Percentiles rank a stretch among this genome's conserved stretches.
Evolutionary conservation across 495 filamentous ascomycete genomes (phyloP).

Genomic region (Rusavskia elegans): DNA sequence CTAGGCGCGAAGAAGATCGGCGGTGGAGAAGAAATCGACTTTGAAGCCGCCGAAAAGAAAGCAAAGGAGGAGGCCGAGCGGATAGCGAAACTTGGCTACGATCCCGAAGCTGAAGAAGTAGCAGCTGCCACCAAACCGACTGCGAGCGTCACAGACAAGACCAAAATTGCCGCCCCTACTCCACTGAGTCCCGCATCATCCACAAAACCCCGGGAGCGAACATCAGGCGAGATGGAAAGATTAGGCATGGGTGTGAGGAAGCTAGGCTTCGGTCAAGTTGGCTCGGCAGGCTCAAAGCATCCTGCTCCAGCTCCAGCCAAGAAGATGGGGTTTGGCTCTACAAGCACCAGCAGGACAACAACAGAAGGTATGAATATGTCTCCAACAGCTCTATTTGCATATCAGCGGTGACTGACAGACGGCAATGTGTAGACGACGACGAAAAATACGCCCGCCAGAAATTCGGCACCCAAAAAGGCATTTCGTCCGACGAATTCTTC

Average conservation of each 20-base stretch:
- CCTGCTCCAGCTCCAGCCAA: conserved; percentile 41
- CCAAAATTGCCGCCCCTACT: conserved; percentile 51
- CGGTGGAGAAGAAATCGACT: conserved; percentile 66
- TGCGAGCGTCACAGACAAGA: conserved; percentile 28
- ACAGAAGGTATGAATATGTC: conserved; percentile 44
- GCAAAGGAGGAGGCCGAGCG: conserved; percentile 95
- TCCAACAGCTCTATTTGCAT: too few species aligned
- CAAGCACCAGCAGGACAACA: conserved; percentile 49
- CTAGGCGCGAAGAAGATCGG: conserved; percentile 83
- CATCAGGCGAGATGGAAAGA: conserved; percentile 67
- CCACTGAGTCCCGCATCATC: conserved; percentile 51
- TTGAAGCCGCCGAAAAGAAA: conserved; percentile 92
- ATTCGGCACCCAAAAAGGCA: conserved; percentile 87
- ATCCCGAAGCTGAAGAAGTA: conserved; percentile 67
- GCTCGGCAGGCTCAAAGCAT: conserved; percentile 36
- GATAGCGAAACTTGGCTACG: conserved; percentile 95
- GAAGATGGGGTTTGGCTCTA: conserved; percentile 77
- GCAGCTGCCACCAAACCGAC: conserved; percentile 37
- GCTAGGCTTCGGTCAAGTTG: conserved; percentile 83
- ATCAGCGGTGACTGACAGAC: too few species aligned
- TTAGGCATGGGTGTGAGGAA: conserved; percentile 80
- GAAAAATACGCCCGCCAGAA: conserved; percentile 63
- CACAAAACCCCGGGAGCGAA: conserved; percentile 33
- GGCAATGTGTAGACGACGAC: conserved; percentile 37
- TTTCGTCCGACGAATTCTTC: conserved; percentile 97